Base-by-base conservation (phyloP, 1,139 yeast genomes). In the Fermentozyma sake region DNA sequence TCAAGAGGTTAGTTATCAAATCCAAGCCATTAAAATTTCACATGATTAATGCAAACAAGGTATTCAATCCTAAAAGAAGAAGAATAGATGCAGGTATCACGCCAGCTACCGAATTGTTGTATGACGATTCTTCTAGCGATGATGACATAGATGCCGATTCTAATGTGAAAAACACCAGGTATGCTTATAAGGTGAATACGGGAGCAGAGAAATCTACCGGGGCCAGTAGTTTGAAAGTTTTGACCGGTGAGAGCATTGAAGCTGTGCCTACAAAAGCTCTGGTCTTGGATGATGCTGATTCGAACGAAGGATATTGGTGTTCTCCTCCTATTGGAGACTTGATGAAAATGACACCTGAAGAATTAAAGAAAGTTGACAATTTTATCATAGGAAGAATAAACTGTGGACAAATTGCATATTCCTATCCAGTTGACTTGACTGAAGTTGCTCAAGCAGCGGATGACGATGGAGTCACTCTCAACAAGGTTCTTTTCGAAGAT, bases 351-450 rank as follows among this genome's bases (percentile, higher is more conserved):
- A 48, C 82, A 0, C 43, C 55, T 4, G 63, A 69, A 22, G 74
- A 80, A 34, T 65, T 87, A 12, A 41, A 74, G 0, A 60, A 61
- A 14, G 77, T 87, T 10, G 72, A 78, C 8, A 73, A 79, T 39
- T 81, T 87, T 42, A 72, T 81, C 7, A 70, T 83, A 38, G 96
- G 96, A 2, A 74, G 95, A 37, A 68, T 65, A 32, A 80, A 81
- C 0, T 73, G 55, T 47, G 96, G 96, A 16, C 86, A 81, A 45
- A 72, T 87, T 31, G 76, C 82, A 7, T 87, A 78, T 46, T 63
- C 69, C 23, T 63, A 59, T 25, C 85, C 93, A 2, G 95, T 87
- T 7, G 94, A 87, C 46, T 58, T 87, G 33, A 62, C 84, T 0
- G 24, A 32, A 7, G 31, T 58, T 3, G 44, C 49, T 10, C 31